Base-by-base conservation (phyloP, 495 filamentous ascomycete species). In the Friedmanniomyces simplex region DNA sequence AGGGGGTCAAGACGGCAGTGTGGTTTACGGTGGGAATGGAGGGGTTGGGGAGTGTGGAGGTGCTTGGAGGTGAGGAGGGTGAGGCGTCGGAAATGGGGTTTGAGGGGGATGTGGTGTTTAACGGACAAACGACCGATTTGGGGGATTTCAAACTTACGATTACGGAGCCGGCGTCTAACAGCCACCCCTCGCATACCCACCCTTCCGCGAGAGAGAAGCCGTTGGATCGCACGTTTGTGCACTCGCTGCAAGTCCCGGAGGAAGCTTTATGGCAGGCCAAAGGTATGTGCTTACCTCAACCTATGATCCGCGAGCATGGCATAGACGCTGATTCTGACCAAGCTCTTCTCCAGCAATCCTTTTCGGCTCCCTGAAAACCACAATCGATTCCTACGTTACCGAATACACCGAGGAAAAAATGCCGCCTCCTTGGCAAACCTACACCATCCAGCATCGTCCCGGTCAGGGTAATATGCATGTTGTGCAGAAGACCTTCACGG, bases 401-500 rank as follows among this genome's bases (percentile, higher is more conserved):
- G 75, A 82, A 59, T 90, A 84, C 72, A 83, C 83, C n/a, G 70
- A 82, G 52, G 83, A 88, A 2, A 73, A 81, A 32, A 76, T 83
- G 14, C 89, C 91, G 16, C 93, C 91, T 7, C 86, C 91, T 1
- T 85, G 84, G 70, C 88, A 95, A 69, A 77, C 88, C 0, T 96
- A 91, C 68, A 90, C 86, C 4, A 77, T 97, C 52, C 68, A 73
- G 37, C 84, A 94, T 57, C 65, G 72, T 0, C 82, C 87, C 20
- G 82, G 81, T 13, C 49, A 72, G 20, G 94, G 91, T 14, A 97
- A 97, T 65, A 63, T 89, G 3, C 93, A 98, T 59, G 74, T 94
- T 48, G 79, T 97, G 39, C 91, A 98, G 70, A 97, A 95, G 71
- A 78, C 90, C 2, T 98, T 96, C 68, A 80, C 87, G 66, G 94